Percentiles rank a stretch among this genome's conserved stretches.
Conservation (phyloP, 139 green algal species). For the Monoraphidium neglectum region DNA sequence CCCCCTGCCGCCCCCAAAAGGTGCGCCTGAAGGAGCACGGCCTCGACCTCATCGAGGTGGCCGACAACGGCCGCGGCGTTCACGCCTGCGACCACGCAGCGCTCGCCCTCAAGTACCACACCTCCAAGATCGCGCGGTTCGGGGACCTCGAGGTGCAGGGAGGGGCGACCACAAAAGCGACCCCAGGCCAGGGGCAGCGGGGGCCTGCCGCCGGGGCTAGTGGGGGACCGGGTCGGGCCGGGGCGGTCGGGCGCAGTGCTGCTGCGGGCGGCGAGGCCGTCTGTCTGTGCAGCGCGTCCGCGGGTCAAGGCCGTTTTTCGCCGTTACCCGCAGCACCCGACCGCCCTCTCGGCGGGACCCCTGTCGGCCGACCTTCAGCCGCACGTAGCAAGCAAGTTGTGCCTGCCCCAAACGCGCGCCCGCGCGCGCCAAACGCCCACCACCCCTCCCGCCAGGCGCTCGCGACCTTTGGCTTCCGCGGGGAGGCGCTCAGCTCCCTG, state of each 20-base stretch:
- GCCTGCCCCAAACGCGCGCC: background rate
- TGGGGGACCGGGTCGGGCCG: no score
- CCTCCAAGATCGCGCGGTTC: slow-evolving; percentile 91
- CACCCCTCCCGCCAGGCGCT: slow-evolving; percentile 54
- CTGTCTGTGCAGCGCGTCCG: no score
- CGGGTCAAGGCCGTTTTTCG: no score
- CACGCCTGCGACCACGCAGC: slow-evolving; percentile 62
- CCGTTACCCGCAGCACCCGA: no score
- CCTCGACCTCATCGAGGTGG: slow-evolving; percentile 86
- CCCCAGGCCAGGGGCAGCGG: no score
- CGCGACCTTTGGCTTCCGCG: slow-evolving; percentile 93
- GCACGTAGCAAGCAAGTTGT: background rate
- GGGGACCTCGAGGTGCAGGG: slow-evolving; percentile 71
- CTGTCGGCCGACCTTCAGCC: background rate
- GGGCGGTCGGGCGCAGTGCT: no score
- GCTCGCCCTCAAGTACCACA: slow-evolving; percentile 95
- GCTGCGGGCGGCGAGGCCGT: no score
- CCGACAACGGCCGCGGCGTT: slow-evolving; percentile 93
- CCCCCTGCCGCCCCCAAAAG: slow-evolving; percentile 33
- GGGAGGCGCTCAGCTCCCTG: slow-evolving; percentile 94
- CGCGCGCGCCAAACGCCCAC: no score
- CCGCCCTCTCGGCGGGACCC: background rate
- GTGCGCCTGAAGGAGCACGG: slow-evolving; percentile 89
- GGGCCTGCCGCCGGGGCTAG: no score
- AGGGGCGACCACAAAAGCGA: no score